Base-by-base conservation (phyloP, 192 early-diverging fungal species). In the Coemansia sp. region DNA sequence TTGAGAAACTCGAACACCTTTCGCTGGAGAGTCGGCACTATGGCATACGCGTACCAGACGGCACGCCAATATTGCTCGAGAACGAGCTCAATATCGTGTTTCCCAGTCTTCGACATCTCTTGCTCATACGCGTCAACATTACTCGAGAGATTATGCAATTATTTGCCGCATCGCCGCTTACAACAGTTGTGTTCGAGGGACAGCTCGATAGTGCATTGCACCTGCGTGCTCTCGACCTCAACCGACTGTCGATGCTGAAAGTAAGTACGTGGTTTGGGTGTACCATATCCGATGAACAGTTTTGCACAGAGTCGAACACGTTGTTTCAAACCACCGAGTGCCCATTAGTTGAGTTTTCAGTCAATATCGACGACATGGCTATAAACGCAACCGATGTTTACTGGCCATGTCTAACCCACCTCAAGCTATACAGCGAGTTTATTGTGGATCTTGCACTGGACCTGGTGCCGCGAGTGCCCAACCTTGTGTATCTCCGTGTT, bases 241-340 rank as follows among this genome's bases (percentile, higher is more conserved):
- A 22, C 10, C 36, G 14, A 5, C 37, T 58, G 14, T 20, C 40
- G 4, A 15, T 20, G 19, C 20, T 58, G 1, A 38, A 15, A 17
- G 57, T 58, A 7, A 44, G 22, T 6, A 58, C 38, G 3, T 58
- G 57, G 57, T 58, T 42, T 44, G 57, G 57, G 5, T 58, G 40
- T 22, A 19, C 57, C 23, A 38, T 58, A 10, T 12, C 57, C 0
- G 20, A 14, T 9, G 4, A 19, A 20, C 21, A 44, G 7, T 58
- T 58, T 20, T 58, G 42, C 57, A 14, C 10, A 14, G 20, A 42
- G 7, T 37, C 37, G 14, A 58, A 58, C 11, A 5, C 14, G 57
- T 7, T 58, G 38, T 58, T 40, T n/a, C 28, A 56, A 5, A 36
- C 6, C 12, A 37, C 4, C 5, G n/a, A 56, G 1, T 56, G 17